Base-by-base conservation (phyloP, 768 basidiomycete species). In the Russula abietina region DNA sequence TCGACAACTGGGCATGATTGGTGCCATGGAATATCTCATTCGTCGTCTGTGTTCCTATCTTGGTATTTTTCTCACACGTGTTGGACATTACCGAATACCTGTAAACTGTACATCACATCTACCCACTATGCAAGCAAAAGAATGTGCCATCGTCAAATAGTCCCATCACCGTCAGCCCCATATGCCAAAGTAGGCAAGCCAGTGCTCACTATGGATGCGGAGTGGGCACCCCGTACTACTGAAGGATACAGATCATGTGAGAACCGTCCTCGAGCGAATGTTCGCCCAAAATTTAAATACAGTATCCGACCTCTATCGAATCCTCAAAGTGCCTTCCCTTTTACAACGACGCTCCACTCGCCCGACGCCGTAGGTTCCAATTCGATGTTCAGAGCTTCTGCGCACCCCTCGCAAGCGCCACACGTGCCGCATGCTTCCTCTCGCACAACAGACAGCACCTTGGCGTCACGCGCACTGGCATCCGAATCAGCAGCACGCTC, bases 1-100 rank as follows among this genome's bases (percentile, higher is more conserved):
- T 85, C 67, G 83, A 85, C 80, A 93, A 91, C 77, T 95, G 91
- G 87, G 93, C 93, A 76, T 92, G 75, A 79, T 30, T 30, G 16
- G 5, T 48, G 36, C 9, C 39, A 26, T 57, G 24, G 49, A 46
- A 53, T 50, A 10, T 46, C 26, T 55, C 54, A n/a, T 1, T 41
- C 33, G 8, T 46, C 22, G 22, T 43, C 53, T 55, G 28, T 16
- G 6, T 43, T 32, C 2, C n/a, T 17, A 1, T 39, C 33, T n/a
- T 17, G 36, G 26, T 8, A 45, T 41, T 12, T 54, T 58, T 24
- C n/a, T 49, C n/a, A 36, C n/a, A 22, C 36, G 7, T 55, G 57
- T 63, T 52, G 62, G 56, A n/a, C 57, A 63, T 55, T 38, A 64
- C 45, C 59, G 46, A 56, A 56, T 53, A 55, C 63, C 58, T 64